A percentile compares a stretch with the other conserved stretches of the same genome.
Evolutionary conservation across 352 stramenopile genomes (phyloP).

Genomic region (Pythium myriotylum): DNA sequence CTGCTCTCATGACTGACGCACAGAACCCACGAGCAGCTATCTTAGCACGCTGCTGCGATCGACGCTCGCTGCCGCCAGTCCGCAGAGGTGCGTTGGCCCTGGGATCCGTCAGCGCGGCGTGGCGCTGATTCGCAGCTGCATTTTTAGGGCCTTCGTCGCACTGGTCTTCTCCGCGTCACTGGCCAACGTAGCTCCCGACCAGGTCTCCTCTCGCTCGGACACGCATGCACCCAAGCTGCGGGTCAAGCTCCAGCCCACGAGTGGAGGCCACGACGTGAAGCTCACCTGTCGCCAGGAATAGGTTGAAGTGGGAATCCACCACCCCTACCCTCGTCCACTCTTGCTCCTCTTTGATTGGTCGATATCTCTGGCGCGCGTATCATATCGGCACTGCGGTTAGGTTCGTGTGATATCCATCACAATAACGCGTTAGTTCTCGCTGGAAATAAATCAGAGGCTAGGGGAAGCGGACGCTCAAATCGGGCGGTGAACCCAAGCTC

Average conservation of each 20-base stretch:
- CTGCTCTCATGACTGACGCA: neutral
- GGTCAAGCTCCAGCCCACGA: constrained; percentile 13
- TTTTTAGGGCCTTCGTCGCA: constrained; percentile 24
- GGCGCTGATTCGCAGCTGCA: neutral
- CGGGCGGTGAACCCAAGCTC: constrained; percentile 21
- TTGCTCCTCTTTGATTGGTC: constrained; percentile 1
- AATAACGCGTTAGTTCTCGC: neutral
- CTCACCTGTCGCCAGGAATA: constrained; percentile 21
- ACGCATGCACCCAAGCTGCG: neutral
- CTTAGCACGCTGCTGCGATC: constrained; percentile 20
- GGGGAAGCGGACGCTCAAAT: constrained; percentile 21
- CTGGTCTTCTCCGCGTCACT: constrained; percentile 28
- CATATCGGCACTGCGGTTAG: neutral
- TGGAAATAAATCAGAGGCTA: constrained; percentile 26
- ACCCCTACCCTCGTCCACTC: constrained; percentile 10
- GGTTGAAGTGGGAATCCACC: constrained; percentile 23
- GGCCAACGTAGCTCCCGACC: constrained; percentile 11
- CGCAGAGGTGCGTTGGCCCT: constrained; percentile 8
- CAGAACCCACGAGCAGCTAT: constrained; percentile 5
- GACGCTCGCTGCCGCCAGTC: neutral
- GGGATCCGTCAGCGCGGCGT: neutral
- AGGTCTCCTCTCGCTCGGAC: neutral
- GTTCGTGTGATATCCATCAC: neutral
- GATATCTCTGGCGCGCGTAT: constrained; percentile 17
- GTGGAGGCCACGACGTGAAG: constrained; percentile 20